Percentiles rank a stretch among this genome's conserved stretches.
Conservation (phyloP, 441 rosid species). For the Iberis amara region DNA sequence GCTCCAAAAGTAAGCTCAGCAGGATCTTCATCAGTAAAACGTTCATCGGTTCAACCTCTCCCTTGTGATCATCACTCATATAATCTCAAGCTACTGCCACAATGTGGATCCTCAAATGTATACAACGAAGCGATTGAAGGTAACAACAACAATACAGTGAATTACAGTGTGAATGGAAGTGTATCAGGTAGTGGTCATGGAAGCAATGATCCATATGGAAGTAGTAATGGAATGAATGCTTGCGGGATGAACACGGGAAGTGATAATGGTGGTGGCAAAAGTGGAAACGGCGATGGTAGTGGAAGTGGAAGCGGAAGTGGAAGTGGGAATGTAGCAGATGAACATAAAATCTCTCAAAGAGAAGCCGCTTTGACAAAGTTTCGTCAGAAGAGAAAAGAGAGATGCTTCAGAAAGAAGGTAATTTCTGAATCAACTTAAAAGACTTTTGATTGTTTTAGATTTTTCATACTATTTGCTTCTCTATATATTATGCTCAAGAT, state of each 20-base stretch:
- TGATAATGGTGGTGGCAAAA: slow-evolving; percentile 38
- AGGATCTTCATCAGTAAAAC: slow-evolving; percentile 34
- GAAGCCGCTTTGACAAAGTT: slow-evolving; percentile 73
- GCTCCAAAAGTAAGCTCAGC: slow-evolving; percentile 35
- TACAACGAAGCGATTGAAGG: slow-evolving; percentile 35
- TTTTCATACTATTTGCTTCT: no score
- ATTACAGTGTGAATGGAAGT: slow-evolving; percentile 59
- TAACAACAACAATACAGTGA: slow-evolving; percentile 36
- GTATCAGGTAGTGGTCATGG: slow-evolving; percentile 67
- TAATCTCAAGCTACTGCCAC: slow-evolving; percentile 29
- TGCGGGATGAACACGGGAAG: slow-evolving; percentile 39
- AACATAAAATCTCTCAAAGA: slow-evolving; percentile 42
- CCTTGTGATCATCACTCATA: slow-evolving; percentile 25
- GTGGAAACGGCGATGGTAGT: slow-evolving; percentile 39
- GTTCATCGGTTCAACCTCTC: slow-evolving; percentile 24
- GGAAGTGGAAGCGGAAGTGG: slow-evolving; percentile 34
- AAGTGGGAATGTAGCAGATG: slow-evolving; percentile 24
- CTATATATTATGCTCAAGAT: no score
- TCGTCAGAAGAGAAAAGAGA: slow-evolving; percentile 79
- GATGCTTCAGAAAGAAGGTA: slow-evolving; percentile 85
- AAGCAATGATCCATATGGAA: slow-evolving; percentile 38
- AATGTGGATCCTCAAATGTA: slow-evolving; percentile 52
- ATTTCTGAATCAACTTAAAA: slow-evolving; percentile 4
- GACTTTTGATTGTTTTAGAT: not conserved
- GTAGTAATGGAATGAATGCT: slow-evolving; percentile 41